phyloP scores from a whole-genome alignment of 139 green algal genomes.

The Nannochloris sp. region DNA sequence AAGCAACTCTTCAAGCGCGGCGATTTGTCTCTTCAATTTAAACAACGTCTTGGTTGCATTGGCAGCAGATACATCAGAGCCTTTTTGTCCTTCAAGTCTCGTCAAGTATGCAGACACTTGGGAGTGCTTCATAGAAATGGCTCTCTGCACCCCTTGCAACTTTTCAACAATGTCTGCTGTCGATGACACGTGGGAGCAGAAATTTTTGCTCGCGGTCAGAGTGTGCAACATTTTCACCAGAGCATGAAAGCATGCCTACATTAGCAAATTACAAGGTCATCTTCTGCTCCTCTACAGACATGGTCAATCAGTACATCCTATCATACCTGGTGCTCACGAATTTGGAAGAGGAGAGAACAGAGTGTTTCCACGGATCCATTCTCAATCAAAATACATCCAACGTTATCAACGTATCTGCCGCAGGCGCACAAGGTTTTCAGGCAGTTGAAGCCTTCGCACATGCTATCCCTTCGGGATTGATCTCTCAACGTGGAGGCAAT shows the following conservation, averaged over 20 bases:
- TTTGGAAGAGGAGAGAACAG: too few relatives aligned
- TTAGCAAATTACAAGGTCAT: too few relatives aligned
- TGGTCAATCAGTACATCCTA: too few relatives aligned
- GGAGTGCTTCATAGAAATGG: conserved; percentile 57
- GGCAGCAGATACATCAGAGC: conserved; percentile 51
- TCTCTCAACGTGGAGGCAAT: not conserved
- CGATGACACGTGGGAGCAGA: not conserved
- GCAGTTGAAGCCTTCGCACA: conserved; percentile 1
- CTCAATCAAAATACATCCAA: conserved; percentile 53
- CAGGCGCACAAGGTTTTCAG: conserved; percentile 12
- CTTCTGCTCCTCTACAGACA: too few relatives aligned
- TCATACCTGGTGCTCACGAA: too few relatives aligned
- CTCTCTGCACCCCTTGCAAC: conserved; percentile 55
- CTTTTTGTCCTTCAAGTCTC: conserved; percentile 66
- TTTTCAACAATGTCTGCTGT: conserved; percentile 27
- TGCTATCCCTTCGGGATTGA: not conserved
- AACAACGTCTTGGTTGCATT: conserved; percentile 58
- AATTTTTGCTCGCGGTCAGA: too few relatives aligned
- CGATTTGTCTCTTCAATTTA: conserved; percentile 33
- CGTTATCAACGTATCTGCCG: conserved; percentile 8
- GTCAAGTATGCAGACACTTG: conserved; percentile 66
- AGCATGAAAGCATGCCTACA: too few relatives aligned
- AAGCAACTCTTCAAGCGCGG: conserved; percentile 22
- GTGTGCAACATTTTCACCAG: too few relatives aligned
- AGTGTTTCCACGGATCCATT: not conserved